Percentiles rank a stretch among this genome's conserved stretches.
These are phyloP conservation scores for Globisporangium abappressorium DNA, from an alignment of 352 stramenopile species.

Conservation along the genomic window DNA sequence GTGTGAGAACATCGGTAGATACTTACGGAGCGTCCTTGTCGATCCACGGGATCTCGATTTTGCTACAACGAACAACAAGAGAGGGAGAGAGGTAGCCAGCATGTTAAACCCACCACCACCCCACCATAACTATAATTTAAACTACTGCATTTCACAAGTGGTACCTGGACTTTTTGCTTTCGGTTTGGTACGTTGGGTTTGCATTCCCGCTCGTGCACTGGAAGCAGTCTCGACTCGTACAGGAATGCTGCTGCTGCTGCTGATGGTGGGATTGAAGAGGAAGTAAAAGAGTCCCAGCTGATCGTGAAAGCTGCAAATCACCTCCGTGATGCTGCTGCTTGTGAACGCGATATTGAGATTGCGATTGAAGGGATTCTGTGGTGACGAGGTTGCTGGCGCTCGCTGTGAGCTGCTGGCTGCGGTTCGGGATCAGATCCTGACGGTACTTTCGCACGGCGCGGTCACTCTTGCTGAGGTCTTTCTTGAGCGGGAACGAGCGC, in stretches of 20 bases:
- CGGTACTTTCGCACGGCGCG: conserved; percentile 68
- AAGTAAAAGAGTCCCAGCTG: conserved; percentile 12
- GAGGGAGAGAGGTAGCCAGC: neutral
- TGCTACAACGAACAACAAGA: conserved; percentile 1
- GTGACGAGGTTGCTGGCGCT: conserved; percentile 28
- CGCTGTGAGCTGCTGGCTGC: conserved; percentile 43
- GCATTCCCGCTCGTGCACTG: conserved; percentile 33
- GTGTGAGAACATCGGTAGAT: neutral
- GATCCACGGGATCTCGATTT: conserved; percentile 7
- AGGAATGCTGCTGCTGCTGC: conserved; percentile 7
- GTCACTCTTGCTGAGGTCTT: conserved; percentile 51
- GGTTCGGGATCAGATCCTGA: conserved; percentile 60
- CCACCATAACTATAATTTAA: neutral
- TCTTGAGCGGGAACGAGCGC: conserved; percentile 37
- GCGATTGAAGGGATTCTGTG: neutral
- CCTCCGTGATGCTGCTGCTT: neutral
- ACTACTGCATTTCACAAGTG: neutral
- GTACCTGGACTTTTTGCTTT: conserved; percentile 12
- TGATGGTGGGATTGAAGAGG: neutral
- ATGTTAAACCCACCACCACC: neutral
- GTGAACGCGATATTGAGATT: neutral
- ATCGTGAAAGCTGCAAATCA: conserved; percentile 25
- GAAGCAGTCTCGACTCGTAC: conserved; percentile 56
- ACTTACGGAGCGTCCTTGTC: conserved; percentile 13
- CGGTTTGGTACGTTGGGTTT: neutral